Evolutionary conservation across 192 early-diverging fungal genomes (phyloP).

Genomic region (Pilaira anomala): DNA sequence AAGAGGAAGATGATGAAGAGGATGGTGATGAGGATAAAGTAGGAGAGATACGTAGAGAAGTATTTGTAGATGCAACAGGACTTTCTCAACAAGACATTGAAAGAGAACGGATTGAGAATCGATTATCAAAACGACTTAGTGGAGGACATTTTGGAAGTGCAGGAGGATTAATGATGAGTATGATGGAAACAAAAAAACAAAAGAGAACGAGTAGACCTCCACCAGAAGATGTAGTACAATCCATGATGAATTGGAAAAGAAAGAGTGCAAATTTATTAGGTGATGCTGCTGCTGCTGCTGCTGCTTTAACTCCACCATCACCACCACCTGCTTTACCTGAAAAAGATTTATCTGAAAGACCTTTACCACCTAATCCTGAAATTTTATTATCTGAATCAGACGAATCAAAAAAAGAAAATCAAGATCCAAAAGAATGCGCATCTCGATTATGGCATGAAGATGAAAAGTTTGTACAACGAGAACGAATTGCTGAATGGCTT

Average conservation of each 20-base stretch:
- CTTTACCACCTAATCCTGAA: constrained; percentile 15
- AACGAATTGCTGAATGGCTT: constrained; percentile 47
- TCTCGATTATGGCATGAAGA: constrained; percentile 41
- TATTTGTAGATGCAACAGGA: constrained; percentile 38
- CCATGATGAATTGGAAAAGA: constrained; percentile 24
- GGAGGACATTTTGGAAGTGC: constrained; percentile 41
- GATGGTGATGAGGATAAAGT: constrained; percentile 10
- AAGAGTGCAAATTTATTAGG: not conserved
- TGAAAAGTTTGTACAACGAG: constrained; percentile 39
- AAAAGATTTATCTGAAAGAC: not conserved
- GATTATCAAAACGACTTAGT: constrained; percentile 34
- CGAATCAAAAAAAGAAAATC: constrained; percentile 5
- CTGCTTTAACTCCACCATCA: not conserved
- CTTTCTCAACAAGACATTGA: constrained; percentile 32
- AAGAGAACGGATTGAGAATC: constrained; percentile 18
- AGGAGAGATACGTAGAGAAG: not conserved
- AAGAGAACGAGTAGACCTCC: constrained; percentile 2
- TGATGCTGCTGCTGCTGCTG: not conserved
- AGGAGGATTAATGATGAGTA: constrained; percentile 36
- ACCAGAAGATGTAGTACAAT: constrained; percentile 17
- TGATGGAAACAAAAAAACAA: constrained; percentile 8
- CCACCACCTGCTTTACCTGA: not conserved
- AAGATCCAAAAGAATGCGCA: constrained; percentile 22
- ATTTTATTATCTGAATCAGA: not conserved
- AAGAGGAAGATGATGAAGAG: not conserved